Evolutionary conservation across 352 stramenopile species (phyloP), one percentile per base, ranked within the genome.

Genomic region (Globisporangium apiculatum): DNA sequence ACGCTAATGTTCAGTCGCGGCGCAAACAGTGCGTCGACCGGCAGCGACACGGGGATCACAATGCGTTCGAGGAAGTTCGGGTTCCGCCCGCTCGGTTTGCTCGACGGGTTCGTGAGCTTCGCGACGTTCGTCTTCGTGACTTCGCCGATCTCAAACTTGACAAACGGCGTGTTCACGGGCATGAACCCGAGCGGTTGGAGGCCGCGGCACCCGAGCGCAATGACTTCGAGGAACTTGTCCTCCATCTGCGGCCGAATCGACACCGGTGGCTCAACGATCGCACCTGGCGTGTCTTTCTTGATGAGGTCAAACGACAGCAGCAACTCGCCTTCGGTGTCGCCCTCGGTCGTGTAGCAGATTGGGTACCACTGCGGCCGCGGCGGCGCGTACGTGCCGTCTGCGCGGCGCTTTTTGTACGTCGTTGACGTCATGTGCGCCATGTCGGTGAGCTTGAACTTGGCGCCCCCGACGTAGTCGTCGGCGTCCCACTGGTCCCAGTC

Each of bases 41-140:
- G 90, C 57, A 97, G 68, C 60, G 84, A 75, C 4, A 97, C 69
- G 4, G 83, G 83, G 14, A 97, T 73, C 7, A 95, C 53, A 51
- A 97, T 79, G 3, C 83, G 79, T 51, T 96, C 80, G 36, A 95
- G 67, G 61, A 94, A 97, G 65, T 97, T 97, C 0, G 89, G 87
- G 53, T 97, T 92, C 11, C 66, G 67, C 2, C 76, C 79, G 35
- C 72, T 87, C 5, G 87, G 87, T 60, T 86, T 91, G 3, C 84
- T 94, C 18, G 78, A 89, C 35, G 74, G 66, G 48, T 86, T 86
- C 41, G 83, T 92, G 53, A 87, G 80, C 51, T 84, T 83, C 6
- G 79, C 72, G 45, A 75, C 73, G 54, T 77, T 83, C 31, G 71
- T 72, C 45, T 81, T 76, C 1, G 69, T 75, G 7, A 79, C 68